Percentiles rank a stretch among this genome's conserved stretches.
phyloP scores from a whole-genome alignment of 495 filamentous ascomycete species.

The Aspergillus mulundensis region DNA sequence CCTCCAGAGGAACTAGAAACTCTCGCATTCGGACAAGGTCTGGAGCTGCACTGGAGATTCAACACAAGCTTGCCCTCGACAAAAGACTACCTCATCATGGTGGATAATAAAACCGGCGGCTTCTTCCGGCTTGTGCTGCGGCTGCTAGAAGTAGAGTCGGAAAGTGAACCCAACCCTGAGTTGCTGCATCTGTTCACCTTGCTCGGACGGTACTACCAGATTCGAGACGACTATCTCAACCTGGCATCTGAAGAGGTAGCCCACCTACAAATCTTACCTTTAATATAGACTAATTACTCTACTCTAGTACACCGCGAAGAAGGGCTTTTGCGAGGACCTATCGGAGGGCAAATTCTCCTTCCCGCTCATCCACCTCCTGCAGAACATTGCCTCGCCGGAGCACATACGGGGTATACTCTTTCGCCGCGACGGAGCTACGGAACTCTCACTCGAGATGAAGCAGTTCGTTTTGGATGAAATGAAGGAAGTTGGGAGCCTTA shows the following conservation, averaged over 20 bases:
- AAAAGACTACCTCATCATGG: conserved; percentile 17
- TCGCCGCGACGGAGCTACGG: neutral
- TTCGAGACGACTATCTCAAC: conserved; percentile 37
- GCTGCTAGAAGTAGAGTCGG: conserved; percentile 21
- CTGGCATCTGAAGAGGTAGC: conserved; percentile 12
- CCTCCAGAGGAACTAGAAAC: conserved; percentile 9
- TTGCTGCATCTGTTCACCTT: conserved; percentile 14
- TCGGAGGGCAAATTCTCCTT: conserved; percentile 16
- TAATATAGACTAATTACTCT: neutral
- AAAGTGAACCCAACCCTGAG: neutral
- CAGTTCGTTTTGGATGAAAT: neutral
- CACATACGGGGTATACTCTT: neutral
- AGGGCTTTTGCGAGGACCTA: conserved; percentile 17
- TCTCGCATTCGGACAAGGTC: conserved; percentile 27
- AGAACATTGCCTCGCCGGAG: neutral
- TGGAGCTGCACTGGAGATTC: conserved; percentile 32
- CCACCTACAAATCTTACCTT: neutral
- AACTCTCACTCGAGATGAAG: neutral
- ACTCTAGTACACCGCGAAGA: conserved; percentile 11
- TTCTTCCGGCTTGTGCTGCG: conserved; percentile 27
- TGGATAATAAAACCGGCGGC: conserved; percentile 35
- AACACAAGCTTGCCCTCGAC: conserved; percentile 18
- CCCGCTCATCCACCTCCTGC: conserved; percentile 10
- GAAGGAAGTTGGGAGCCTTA: neutral
- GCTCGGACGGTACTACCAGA: conserved; percentile 32